Conservation (phyloP, 306 rosid species). For the Lagenaria siceraria region DNA sequence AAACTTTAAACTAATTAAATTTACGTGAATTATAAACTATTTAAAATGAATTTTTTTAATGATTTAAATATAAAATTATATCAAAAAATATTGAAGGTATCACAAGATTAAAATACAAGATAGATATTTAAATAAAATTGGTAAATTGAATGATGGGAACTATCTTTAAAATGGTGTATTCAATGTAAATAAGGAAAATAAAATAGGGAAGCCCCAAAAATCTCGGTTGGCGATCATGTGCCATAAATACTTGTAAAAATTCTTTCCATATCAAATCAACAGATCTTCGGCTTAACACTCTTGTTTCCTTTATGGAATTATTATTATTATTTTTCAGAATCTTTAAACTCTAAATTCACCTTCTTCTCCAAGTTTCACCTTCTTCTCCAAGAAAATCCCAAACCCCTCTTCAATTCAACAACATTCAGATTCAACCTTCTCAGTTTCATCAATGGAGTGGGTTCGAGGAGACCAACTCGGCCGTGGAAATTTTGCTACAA, state of each 20-base stretch:
- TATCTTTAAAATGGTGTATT: not conserved
- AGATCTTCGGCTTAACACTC: not conserved
- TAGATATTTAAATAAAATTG: not conserved
- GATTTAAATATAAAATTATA: too few species aligned
- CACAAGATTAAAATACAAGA: too few species aligned
- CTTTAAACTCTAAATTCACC: not conserved
- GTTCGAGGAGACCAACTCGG: conserved; percentile 10
- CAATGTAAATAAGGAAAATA: not conserved
- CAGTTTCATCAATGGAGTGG: not conserved
- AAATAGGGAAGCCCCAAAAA: not conserved
- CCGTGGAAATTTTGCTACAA: not conserved
- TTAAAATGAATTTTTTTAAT: too few species aligned
- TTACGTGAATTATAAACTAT: too few species aligned
- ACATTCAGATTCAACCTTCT: not conserved
- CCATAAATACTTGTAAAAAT: not conserved
- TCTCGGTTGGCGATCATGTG: not conserved
- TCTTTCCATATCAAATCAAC: not conserved
- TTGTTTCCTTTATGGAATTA: not conserved
- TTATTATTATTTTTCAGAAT: not conserved
- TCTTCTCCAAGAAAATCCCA: not conserved
- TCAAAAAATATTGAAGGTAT: not conserved
- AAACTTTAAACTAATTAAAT: too few species aligned
- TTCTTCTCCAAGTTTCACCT: not conserved
- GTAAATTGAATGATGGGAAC: not conserved
- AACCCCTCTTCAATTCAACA: not conserved